phyloP scores from a whole-genome alignment of 495 filamentous ascomycete species.

The Glarea lozoyensis region DNA sequence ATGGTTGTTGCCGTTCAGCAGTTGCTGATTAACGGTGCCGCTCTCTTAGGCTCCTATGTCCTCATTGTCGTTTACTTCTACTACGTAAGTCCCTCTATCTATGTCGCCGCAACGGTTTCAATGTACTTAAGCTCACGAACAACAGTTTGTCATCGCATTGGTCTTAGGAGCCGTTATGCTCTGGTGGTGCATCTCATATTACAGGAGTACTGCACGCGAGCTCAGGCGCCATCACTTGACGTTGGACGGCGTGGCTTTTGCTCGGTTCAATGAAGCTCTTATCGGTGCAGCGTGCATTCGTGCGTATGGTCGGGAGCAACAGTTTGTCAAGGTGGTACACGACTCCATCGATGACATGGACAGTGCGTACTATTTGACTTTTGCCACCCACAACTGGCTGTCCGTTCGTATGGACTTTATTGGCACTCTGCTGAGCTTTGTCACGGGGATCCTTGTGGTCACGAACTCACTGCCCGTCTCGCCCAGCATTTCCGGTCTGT shows the following conservation, averaged over 20 bases:
- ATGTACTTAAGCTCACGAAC: background rate
- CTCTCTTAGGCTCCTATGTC: constrained; percentile 65
- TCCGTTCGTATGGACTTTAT: constrained; percentile 73
- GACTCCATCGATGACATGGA: constrained; percentile 78
- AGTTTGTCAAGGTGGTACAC: constrained; percentile 56
- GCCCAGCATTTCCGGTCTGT: constrained; percentile 74
- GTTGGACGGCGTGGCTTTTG: constrained; percentile 73
- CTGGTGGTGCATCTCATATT: constrained; percentile 74
- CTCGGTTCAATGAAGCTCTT: constrained; percentile 78
- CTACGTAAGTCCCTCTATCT: constrained; percentile 36
- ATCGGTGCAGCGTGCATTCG: constrained; percentile 73
- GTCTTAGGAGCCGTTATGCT: constrained; percentile 70
- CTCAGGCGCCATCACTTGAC: constrained; percentile 91
- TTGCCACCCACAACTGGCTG: constrained; percentile 86
- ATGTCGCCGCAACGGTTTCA: background rate
- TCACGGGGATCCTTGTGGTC: constrained; percentile 81
- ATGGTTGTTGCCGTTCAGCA: constrained; percentile 82
- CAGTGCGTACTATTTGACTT: constrained; percentile 84
- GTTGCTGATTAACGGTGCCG: constrained; percentile 71
- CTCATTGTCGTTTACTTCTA: constrained; percentile 86
- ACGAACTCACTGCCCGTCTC: constrained; percentile 76
- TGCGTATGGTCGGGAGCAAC: constrained; percentile 69
- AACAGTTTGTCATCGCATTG: constrained; percentile 72
- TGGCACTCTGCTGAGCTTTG: constrained; percentile 71
- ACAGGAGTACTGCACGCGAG: constrained; percentile 79